Evolutionary conservation across 2,329 filamentous ascomycete species (phyloP), one percentile per base, ranked within the genome.

Genomic region (Cercospora sp.): DNA sequence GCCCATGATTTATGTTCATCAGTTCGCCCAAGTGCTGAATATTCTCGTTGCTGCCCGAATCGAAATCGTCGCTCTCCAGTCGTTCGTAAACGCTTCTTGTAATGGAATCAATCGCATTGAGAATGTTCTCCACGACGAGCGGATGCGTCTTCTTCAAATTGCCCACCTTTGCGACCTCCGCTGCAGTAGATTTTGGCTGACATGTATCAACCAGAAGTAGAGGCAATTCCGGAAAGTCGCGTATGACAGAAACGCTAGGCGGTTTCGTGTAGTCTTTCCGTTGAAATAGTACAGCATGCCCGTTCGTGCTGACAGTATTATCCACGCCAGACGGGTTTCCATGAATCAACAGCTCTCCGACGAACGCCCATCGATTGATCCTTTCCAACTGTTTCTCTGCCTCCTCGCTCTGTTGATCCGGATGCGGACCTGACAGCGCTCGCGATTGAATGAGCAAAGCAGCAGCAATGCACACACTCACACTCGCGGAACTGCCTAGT

Each of bases 301-400:
- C 95, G 75, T 96, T 92, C 12, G 94, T 91, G 12, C 94, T 87
- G 30, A 99, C 94, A 2, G 95, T 99, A 80, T 99, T 99, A 81
- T 99, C 95, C 53, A 99, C 92, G 0, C 95, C 95, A 0, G 93
- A 97, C 0, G 95, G 95, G 77, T 97, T 98, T 43, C 94, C 95
- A 78, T 99, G 95, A 71, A 98, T 97, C 81, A 93, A 95, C 88
- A 98, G 91, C 80, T 99, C 95, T 26, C 91, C 91, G 0, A 99
- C 95, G 80, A 97, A 98, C 0, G 95, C 94, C 95, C 96, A 99
- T 70, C 91, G 88, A 80, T 99, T 99, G 81, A 99, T 97, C 71
- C 94, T 89, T 82, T 98, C 94, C 32, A 98, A 87, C 78, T 99
- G 94, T 53, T 93, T 81, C 68, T 91, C 89, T n/a, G 92, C 92